These are phyloP conservation scores for Tulasnella sp. DNA, from an alignment of 768 basidiomycete species.

Conservation along the genomic window DNA sequence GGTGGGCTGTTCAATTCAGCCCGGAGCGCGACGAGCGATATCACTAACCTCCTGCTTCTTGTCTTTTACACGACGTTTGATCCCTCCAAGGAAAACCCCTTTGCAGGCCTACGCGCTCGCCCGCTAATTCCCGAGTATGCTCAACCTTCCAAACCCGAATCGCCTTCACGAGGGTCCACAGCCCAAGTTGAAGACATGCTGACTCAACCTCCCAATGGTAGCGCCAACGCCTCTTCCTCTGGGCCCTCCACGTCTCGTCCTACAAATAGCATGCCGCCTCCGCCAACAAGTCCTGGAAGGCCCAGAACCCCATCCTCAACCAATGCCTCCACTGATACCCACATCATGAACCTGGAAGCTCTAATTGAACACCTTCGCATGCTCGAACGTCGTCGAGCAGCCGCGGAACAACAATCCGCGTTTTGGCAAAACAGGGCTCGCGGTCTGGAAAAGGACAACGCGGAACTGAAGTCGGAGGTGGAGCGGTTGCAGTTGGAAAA, in stretches of 20 bases:
- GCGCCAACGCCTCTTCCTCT: background rate
- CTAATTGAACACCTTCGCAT: background rate
- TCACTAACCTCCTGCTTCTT: no score
- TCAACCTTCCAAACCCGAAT: background rate
- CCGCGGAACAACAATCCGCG: background rate
- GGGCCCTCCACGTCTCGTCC: background rate
- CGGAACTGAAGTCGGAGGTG: background rate
- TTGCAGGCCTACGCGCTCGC: background rate
- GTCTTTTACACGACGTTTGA: no score
- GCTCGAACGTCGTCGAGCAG: background rate
- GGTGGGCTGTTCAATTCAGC: background rate
- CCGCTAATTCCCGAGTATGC: background rate
- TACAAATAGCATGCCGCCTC: background rate
- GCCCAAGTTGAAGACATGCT: background rate
- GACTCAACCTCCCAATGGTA: background rate
- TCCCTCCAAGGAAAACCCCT: background rate
- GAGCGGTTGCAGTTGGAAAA: background rate
- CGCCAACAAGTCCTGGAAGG: background rate
- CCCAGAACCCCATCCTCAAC: background rate
- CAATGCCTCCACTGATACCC: background rate
- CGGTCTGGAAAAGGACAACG: background rate
- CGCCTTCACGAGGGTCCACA: background rate
- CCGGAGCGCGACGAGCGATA: no score
- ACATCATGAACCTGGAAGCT: background rate
- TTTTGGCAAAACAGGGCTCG: background rate